Conservation (phyloP, 345 rosid species). For the Syzygium aromaticum region DNA sequence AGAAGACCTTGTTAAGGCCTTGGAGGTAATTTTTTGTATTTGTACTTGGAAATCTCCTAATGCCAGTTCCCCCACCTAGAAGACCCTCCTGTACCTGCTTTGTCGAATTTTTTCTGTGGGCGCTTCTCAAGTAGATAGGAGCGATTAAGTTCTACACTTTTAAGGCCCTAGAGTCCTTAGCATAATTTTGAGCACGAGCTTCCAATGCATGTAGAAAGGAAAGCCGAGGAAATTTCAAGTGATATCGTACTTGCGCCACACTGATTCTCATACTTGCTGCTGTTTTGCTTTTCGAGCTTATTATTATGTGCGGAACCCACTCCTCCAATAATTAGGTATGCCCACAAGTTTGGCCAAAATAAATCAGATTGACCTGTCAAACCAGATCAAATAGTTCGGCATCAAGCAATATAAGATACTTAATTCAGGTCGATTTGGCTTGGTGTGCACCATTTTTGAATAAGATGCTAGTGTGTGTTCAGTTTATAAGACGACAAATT, state of each 20-base stretch:
- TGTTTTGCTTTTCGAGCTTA: neutral
- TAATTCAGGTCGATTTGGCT: neutral
- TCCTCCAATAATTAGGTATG: neutral
- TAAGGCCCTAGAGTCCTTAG: neutral
- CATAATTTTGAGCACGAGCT: neutral
- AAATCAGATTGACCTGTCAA: neutral
- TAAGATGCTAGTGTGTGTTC: neutral
- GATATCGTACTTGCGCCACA: neutral
- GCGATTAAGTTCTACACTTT: neutral
- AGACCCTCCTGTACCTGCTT: neutral
- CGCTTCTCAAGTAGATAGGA: neutral
- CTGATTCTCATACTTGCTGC: neutral
- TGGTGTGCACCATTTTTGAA: neutral
- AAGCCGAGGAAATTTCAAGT: neutral
- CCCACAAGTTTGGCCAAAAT: neutral
- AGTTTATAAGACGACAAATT: neutral
- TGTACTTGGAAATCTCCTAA: neutral
- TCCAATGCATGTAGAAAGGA: neutral
- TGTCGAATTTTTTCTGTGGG: neutral
- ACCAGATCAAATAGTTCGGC: neutral
- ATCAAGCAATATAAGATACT: neutral
- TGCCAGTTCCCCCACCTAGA: neutral
- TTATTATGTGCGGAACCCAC: neutral
- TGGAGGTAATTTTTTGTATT: conserved; percentile 36
- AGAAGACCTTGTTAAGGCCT: conserved; percentile 63